Percentiles rank a stretch among this genome's conserved stretches.
phyloP scores from a whole-genome alignment of 2,329 filamentous ascomycete species.

The Colletotrichum spaethianum region DNA sequence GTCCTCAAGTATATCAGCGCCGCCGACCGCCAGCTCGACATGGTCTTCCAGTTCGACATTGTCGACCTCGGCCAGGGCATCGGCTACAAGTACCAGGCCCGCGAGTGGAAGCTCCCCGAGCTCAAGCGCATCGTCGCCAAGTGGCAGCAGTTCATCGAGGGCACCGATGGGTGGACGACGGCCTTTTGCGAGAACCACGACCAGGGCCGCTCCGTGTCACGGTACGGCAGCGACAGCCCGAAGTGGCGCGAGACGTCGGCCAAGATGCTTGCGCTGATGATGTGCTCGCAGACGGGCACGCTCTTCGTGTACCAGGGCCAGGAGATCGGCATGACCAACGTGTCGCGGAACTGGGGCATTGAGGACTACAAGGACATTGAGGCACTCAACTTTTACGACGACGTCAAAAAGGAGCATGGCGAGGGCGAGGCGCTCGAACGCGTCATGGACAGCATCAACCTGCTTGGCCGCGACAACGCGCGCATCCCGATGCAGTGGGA shows the following conservation, averaged over 20 bases:
- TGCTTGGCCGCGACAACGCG: conserved; percentile 75
- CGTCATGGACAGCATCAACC: conserved; percentile 67
- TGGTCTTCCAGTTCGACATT: conserved; percentile 79
- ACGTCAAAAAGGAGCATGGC: conserved; percentile 63
- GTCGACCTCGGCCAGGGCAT: conserved; percentile 72
- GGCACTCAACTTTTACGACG: conserved; percentile 61
- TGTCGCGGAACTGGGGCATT: conserved; percentile 62
- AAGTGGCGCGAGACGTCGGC: conserved; percentile 60
- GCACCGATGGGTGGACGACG: conserved; percentile 70
- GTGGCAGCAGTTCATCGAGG: conserved; percentile 66
- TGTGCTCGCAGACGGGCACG: conserved; percentile 63
- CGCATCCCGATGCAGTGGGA: conserved; percentile 80
- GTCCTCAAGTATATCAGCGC: conserved; percentile 74
- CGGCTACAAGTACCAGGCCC: conserved; percentile 64
- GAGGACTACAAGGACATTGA: conserved; percentile 65
- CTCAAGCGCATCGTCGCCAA: conserved; percentile 63
- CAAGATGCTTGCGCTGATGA: conserved; percentile 68
- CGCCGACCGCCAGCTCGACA: conserved; percentile 72
- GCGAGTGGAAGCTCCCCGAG: conserved; percentile 61
- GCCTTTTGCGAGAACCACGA: conserved; percentile 75
- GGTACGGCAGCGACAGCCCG: conserved; percentile 63
- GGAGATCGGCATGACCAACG: conserved; percentile 71
- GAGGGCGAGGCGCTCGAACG: conserved; percentile 58
- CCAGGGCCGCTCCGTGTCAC: conserved; percentile 68
- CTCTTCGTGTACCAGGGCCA: conserved; percentile 71